phyloP scores from a whole-genome alignment of 345 rosid species.

The Acer campestre region DNA sequence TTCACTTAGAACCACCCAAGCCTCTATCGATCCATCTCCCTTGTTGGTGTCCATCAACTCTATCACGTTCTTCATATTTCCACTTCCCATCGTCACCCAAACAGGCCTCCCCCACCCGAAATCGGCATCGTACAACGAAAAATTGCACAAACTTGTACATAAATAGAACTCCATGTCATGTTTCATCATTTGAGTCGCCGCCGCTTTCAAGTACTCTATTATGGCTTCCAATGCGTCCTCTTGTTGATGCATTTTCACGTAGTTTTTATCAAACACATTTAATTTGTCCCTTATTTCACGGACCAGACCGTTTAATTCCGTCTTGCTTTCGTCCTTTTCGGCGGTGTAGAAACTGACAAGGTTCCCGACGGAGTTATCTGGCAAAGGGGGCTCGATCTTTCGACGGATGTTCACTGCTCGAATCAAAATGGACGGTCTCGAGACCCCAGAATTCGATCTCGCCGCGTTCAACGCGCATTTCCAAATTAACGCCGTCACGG shows the following conservation, averaged over 20 bases:
- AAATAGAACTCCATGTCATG: constrained; percentile 23
- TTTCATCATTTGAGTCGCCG: background rate
- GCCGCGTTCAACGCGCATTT: constrained; percentile 7
- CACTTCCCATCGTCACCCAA: constrained; percentile 36
- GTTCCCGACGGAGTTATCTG: constrained; percentile 16
- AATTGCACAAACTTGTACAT: constrained; percentile 24
- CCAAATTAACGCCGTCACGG: constrained; percentile 31
- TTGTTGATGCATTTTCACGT: constrained; percentile 12
- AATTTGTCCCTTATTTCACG: constrained; percentile 21
- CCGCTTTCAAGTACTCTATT: constrained; percentile 7
- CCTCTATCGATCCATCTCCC: constrained; percentile 49
- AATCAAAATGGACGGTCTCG: background rate
- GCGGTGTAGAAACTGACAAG: background rate
- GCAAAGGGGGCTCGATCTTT: constrained; percentile 15
- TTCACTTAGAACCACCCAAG: constrained; percentile 42
- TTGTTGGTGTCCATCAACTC: constrained; percentile 31
- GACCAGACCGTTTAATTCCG: constrained; percentile 28
- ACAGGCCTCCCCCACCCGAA: constrained; percentile 49
- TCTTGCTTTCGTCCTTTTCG: background rate
- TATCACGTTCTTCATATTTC: constrained; percentile 17
- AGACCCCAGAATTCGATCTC: background rate
- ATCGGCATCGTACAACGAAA: constrained; percentile 30
- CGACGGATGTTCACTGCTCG: constrained; percentile 15
- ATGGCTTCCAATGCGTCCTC: background rate
- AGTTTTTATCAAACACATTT: constrained; percentile 6